Base-by-base conservation (phyloP, 163 green algal genomes). In the Scenedesmus sp. region DNA sequence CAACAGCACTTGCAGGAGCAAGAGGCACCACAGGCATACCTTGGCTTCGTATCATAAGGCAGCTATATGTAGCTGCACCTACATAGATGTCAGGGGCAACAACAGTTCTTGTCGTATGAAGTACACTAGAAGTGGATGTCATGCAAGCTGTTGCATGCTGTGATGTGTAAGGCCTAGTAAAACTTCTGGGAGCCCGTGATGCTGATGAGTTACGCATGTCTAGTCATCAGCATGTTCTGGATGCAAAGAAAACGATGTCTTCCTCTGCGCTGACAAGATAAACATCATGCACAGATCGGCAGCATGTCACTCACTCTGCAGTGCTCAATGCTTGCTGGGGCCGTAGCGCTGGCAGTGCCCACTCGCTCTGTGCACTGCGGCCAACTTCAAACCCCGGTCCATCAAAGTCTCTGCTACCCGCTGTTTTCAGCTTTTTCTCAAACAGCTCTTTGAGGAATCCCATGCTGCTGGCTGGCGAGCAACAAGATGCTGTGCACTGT, bases 361-460 rank as follows among this genome's bases (percentile, higher is more conserved):
- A 92, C 61, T 92, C 88, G 80, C 88, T 92, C 44, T 88, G 82
- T 26, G 81, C 82, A 43, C 76, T 81, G 9, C 81, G 85, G 68
- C 81, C 81, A 35, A 92, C 56, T 12, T 88, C 80, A 43, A 92
- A 12, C 4, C 81, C 88, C 40, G 43, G 33, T 61, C 70, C 88
- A 59, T 76, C 81, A 68, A 81, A 85, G 22, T 35, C 40, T 30
- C 49, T 37, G 65, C 68, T 37, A n/a, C 81, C 33, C 51, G 43
- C 30, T 42, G 70, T 83, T 56, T 88, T 81, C 49, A 92, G 68
- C 46, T 92, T 92, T 46, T 92, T 92, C 51, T 92, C 80, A 68
- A 92, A 92, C 12, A 92, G 81, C 40, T 92, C 88, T 24, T 92
- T 92, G 20, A 92, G 88, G 51, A 92, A 92, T 1, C 88, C 88